Evolutionary conservation across 345 rosid genomes (phyloP), one percentile per base, ranked within the genome.

Genomic region (Raphanus raphanistrum): DNA sequence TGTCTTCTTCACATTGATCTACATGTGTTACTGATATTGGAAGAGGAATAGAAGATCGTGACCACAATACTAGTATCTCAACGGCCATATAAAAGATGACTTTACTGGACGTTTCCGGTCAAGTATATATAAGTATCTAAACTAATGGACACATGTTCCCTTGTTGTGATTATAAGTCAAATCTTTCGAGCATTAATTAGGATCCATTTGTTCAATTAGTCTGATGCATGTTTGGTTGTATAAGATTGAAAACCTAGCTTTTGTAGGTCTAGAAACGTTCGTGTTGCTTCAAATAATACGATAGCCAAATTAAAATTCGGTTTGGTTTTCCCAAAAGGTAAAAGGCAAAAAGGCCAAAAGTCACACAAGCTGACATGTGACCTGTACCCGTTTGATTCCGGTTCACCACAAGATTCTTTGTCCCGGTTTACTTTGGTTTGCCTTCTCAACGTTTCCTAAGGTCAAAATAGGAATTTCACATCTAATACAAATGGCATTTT

Each of bases 351-450:
- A 13, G 2, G n/a, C 63, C 32, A 65, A 16, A 48, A 13, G 54
- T 2, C 50, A 0, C 13, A 2, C 9, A 52, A 48, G 21, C 55
- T 48, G 55, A 48, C 55, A 16, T 48, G 54, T 45, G 52, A 9
- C 35, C 35, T 45, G 8, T 16, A 41, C 6, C 54, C 36, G 41
- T 13, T 21, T 52, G 0, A 50, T 9, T 66, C 66, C 78, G 78
- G 78, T 36, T 74, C 15, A 25, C 2, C 25, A 6, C 6, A 65
- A 26, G 21, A 66, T 65, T 17, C 33, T 27, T 4, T 27, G 25
- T 10, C 36, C 73, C 74, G 73, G 82, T 73, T 78, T 3, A 50
- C 5, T 31, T 69, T 57, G 79, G 75, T 74, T 74, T 63, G 71
- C 33, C 79, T 69, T 69, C 55, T 69, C 57, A 55, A 74, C 32